Base-by-base conservation (phyloP, 108 stramenopile genomes). In the Seminavis robusta region DNA sequence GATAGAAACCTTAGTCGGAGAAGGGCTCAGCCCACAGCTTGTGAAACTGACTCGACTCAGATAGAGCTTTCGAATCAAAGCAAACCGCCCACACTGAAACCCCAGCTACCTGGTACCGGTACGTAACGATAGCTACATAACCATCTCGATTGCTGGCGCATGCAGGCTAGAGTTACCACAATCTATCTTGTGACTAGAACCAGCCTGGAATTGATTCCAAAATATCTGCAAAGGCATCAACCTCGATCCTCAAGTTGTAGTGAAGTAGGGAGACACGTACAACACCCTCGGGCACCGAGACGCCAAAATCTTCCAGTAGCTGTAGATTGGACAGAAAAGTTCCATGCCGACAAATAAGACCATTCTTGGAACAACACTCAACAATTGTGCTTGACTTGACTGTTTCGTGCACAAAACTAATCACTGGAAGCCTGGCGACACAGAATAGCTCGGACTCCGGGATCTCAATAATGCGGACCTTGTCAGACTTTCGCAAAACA, bases 181-280 rank as follows among this genome's bases (percentile, higher is more conserved):
- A n/a, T n/a, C n/a, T 37, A 37, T 9, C 13, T 37, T 37, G 36
- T 37, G 13, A 13, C 31, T 52, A 46, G 19, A 46, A 86, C 95
- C 69, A 95, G 67, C 77, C 81, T 21, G 59, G 43, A 9, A 90
- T 56, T 27, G 62, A 52, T 40, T 80, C 67, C 42, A 84, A 51
- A 37, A 78, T 63, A 16, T 61, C 45, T 6, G 82, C 47, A 7
- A 72, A 50, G 39, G 49, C 40, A 40, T 85, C 46, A 23, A 86
- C 75, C 61, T 93, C 92, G 7, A 63, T 39, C 1, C 46, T 25
- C 31, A 69, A 83, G 32, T 88, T 88, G 58, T 92, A 92, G 55
- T 92, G 91, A 6, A 73, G 84, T 32, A 92, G 54, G 23, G 91
- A 92, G 39, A 88, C 67, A 0, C 91, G 79, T 16, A 88, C 77